phyloP scores from a whole-genome alignment of 768 basidiomycete species.

The Lepiota venenata region DNA sequence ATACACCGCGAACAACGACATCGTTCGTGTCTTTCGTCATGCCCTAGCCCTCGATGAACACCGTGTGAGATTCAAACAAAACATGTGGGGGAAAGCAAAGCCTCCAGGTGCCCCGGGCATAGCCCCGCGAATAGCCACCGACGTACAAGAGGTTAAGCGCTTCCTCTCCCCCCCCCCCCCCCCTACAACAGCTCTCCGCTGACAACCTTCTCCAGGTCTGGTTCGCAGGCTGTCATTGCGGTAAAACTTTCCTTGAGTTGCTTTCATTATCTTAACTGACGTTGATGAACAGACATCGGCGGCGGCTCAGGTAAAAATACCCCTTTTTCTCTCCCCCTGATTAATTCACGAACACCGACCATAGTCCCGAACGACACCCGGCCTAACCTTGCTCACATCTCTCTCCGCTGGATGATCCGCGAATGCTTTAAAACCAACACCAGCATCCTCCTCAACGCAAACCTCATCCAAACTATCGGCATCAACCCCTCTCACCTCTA shows the following conservation, averaged over 20 bases:
- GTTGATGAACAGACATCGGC: constrained; percentile 16
- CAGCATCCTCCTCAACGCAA: constrained; percentile 41
- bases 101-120: not conserved
- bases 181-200: not conserved
- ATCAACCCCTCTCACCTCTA: constrained; percentile 28
- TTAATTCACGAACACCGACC: not conserved
- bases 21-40: constrained; percentile 48
- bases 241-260: too few relatives aligned
- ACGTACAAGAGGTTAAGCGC: constrained; percentile 38
- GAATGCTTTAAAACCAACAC: constrained; percentile 42
- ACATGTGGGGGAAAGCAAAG: constrained; percentile 32
- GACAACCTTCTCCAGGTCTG: constrained; percentile 29
- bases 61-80: constrained; percentile 48
- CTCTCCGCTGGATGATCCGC: constrained; percentile 55
- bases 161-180: not conserved
- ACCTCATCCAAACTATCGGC: constrained; percentile 28
- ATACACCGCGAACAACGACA: constrained; percentile 42
- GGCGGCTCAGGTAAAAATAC: constrained; percentile 23
- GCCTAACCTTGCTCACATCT: constrained; percentile 33
- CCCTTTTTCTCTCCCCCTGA: not conserved
- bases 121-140: constrained; percentile 15
- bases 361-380: constrained; percentile 24
- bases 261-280: too few relatives aligned
- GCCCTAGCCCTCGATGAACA: constrained; percentile 53
- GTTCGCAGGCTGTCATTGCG: constrained; percentile 45